Percentiles rank a stretch among this genome's conserved stretches.
These are phyloP conservation scores for Trichoderma erinaceum DNA, from an alignment of 495 filamentous ascomycete species.

Conservation along the genomic window DNA sequence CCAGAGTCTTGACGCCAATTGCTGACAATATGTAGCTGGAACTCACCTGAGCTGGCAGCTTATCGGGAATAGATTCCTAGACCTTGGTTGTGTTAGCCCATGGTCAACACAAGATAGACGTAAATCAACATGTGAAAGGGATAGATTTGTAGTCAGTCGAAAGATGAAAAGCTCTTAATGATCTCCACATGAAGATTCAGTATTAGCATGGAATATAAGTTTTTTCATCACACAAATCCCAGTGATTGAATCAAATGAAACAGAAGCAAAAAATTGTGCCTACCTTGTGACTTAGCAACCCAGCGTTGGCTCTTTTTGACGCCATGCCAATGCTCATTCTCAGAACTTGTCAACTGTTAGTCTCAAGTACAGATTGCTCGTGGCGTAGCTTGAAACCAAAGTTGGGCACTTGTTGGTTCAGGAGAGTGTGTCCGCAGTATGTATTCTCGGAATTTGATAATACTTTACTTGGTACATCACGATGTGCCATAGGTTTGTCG, in stretches of 20 bases:
- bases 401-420: neutral
- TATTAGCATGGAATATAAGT: slow-evolving; percentile 84
- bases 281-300: slow-evolving; percentile 19
- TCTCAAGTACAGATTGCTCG: neutral
- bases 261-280: slow-evolving; percentile 20
- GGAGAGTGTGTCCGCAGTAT: slow-evolving; percentile 14
- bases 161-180: slow-evolving; percentile 92
- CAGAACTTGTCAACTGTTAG: neutral
- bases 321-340: neutral
- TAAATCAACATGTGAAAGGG: slow-evolving; percentile 17
- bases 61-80: slow-evolving; percentile 46
- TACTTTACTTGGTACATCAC: slow-evolving; percentile 14
- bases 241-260: slow-evolving; percentile 19
- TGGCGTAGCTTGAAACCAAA: neutral
- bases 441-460: slow-evolving; percentile 14
- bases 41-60: slow-evolving; percentile 54
- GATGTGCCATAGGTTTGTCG: neutral
- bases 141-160: slow-evolving; percentile 61
- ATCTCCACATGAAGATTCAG: slow-evolving; percentile 76
- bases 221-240: slow-evolving; percentile 28
- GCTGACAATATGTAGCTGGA: slow-evolving; percentile 59
- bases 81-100: slow-evolving; percentile 20
- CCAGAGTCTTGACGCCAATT: slow-evolving; percentile 13
- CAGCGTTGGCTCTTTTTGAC: neutral
- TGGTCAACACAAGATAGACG: slow-evolving; percentile 17